Evolutionary conservation across 2,329 filamentous ascomycete species (phyloP).

Genomic region (Monilinia fructicola): DNA sequence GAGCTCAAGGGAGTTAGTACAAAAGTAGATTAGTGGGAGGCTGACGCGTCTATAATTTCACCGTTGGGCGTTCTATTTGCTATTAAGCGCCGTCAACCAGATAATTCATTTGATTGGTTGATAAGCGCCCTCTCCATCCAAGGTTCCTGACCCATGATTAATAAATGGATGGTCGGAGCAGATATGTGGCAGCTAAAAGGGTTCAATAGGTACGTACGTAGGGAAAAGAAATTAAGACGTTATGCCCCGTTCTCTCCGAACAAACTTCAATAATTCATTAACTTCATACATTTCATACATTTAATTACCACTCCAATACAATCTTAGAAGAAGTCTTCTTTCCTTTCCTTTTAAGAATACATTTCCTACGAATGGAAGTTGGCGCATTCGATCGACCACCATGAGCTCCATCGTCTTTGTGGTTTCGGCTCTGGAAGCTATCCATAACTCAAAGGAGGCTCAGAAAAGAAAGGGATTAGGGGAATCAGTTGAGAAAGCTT

Average conservation of each 20-base stretch:
- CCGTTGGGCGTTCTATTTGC: not conserved
- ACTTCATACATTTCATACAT: conserved; percentile 8
- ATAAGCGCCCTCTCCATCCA: not conserved
- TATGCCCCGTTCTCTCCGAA: conserved; percentile 1
- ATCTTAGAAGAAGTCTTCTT: not conserved
- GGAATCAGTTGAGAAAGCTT: conserved; percentile 77
- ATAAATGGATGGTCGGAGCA: conserved; percentile 12
- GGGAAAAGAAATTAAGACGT: conserved; percentile 9
- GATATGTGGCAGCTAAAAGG: conserved; percentile 20
- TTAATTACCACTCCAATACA: not conserved
- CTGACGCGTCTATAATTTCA: not conserved
- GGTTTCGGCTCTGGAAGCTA: conserved; percentile 86
- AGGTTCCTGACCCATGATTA: not conserved
- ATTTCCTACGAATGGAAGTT: conserved; percentile 35
- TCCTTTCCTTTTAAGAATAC: not conserved
- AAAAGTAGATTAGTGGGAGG: not conserved
- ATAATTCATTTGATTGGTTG: not conserved
- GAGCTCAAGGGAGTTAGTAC: conserved; percentile 12
- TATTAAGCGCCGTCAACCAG: not conserved
- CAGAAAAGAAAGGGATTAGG: conserved; percentile 80
- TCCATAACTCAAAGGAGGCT: conserved; percentile 88
- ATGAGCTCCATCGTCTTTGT: conserved; percentile 97
- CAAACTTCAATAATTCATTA: conserved; percentile 3
- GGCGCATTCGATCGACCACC: conserved; percentile 47
- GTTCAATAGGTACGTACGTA: not conserved